Evolutionary conservation across 306 rosid genomes (phyloP).

Genomic region (Vigna trinervia): DNA sequence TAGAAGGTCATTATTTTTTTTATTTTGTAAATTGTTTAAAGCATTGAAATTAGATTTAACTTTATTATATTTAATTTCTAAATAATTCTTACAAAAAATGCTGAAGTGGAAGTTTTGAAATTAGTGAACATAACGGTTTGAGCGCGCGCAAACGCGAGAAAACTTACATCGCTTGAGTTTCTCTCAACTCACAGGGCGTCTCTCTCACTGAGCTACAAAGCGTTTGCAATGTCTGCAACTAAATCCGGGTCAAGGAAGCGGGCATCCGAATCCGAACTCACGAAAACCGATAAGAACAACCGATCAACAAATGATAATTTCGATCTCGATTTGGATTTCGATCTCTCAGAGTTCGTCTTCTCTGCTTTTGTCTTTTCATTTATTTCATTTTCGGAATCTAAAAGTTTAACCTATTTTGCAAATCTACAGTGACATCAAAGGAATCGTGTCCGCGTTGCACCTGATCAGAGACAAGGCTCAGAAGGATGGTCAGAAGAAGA

Average conservation of each 20-base stretch:
- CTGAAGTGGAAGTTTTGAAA: constrained; percentile 19
- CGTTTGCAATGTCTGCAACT: constrained; percentile 60
- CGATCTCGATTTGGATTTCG: constrained; percentile 67
- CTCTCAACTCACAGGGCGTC: constrained; percentile 7
- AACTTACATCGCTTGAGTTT: neutral
- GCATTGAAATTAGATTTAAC: too few species aligned
- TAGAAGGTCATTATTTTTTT: too few species aligned
- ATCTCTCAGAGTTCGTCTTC: constrained; percentile 71
- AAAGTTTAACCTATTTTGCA: neutral
- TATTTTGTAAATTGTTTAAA: too few species aligned
- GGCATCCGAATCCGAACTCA: constrained; percentile 53
- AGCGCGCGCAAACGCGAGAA: constrained; percentile 48
- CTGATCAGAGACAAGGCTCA: constrained; percentile 85
- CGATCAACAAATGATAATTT: constrained; percentile 47
- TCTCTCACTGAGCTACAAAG: constrained; percentile 40
- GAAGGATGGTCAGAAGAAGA: constrained; percentile 92
- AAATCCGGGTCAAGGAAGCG: constrained; percentile 64
- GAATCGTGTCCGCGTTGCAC: constrained; percentile 81
- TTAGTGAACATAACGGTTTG: constrained; percentile 4
- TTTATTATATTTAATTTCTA: too few species aligned
- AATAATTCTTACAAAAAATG: neutral
- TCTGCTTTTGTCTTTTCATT: neutral
- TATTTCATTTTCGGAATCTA: neutral
- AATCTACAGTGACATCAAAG: constrained; percentile 77
- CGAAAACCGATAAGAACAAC: constrained; percentile 57